Percentiles rank a stretch among this genome's conserved stretches.
phyloP scores from a whole-genome alignment of 192 early-diverging fungal genomes.

The Geranomyces variabilis region DNA sequence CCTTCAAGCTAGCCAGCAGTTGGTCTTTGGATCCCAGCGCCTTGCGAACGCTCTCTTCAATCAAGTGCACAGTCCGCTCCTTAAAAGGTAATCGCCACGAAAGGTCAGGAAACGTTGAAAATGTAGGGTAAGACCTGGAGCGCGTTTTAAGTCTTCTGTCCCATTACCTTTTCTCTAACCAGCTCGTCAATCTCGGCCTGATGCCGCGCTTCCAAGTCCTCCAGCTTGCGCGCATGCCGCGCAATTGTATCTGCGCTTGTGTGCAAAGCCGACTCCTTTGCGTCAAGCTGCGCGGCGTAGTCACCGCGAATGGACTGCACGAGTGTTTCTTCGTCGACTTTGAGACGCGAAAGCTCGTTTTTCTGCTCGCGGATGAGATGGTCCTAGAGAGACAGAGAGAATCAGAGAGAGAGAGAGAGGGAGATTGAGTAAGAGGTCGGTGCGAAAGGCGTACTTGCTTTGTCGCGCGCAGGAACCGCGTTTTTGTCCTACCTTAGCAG shows the following conservation, averaged over 20 bases:
- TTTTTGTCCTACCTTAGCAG: conserved; percentile 47
- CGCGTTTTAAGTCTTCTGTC: too few relatives aligned
- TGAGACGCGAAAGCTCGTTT: conserved; percentile 47
- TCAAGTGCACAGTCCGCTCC: conserved; percentile 45
- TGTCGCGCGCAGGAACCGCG: too few relatives aligned
- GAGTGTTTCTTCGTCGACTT: conserved; percentile 49
- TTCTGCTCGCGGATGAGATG: conserved; percentile 47
- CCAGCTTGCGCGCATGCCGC: conserved; percentile 25
- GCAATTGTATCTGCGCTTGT: conserved; percentile 29
- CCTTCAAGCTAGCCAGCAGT: conserved; percentile 36
- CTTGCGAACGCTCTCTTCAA: conserved; percentile 51
- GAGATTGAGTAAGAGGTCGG: too few relatives aligned
- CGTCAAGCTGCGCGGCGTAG: conserved; percentile 36
- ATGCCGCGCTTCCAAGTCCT: conserved; percentile 16
- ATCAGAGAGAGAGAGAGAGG: conserved; percentile 13
- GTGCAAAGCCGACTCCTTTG: conserved; percentile 32
- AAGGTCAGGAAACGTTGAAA: background rate
- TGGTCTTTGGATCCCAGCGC: conserved; percentile 52
- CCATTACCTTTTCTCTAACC: conserved; percentile 53
- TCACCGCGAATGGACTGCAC: conserved; percentile 36
- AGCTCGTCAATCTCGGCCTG: conserved; percentile 35
- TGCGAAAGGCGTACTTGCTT: too few relatives aligned
- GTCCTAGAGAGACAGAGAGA: conserved; percentile 36
- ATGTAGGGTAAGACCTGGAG: background rate
- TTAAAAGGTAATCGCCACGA: too few relatives aligned